Percentiles rank a stretch among this genome's conserved stretches.
Conservation (phyloP, 805 yeast species). For the Myxozyma neglecta region DNA sequence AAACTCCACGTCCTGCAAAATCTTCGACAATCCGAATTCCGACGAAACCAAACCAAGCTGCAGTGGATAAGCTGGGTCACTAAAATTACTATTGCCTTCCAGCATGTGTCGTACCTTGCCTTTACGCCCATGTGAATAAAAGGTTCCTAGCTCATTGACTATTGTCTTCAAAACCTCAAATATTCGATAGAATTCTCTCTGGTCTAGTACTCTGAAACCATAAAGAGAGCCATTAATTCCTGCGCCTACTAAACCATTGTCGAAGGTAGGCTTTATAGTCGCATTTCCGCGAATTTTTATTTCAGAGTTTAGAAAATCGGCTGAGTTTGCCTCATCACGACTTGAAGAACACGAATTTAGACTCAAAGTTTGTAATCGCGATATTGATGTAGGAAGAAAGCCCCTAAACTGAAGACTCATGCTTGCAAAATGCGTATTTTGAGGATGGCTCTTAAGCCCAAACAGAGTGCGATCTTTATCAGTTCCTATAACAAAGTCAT, state of each 20-base stretch:
- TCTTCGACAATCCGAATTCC: slow-evolving; percentile 5
- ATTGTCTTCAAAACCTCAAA: neutral
- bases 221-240: slow-evolving; percentile 26
- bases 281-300: neutral
- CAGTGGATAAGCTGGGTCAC: slow-evolving; percentile 7
- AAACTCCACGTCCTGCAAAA: neutral
- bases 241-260: slow-evolving; percentile 15
- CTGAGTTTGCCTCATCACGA: neutral
- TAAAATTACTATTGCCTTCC: neutral
- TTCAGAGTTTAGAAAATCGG: neutral
- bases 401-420: slow-evolving; percentile 11
- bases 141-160: slow-evolving; percentile 2
- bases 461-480: slow-evolving; percentile 23
- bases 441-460: slow-evolving; percentile 16
- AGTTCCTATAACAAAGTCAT: slow-evolving; percentile 12
- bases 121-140: neutral
- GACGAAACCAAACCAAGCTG: slow-evolving; percentile 12
- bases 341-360: slow-evolving; percentile 6
- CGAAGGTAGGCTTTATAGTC: neutral
- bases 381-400: slow-evolving; percentile 18
- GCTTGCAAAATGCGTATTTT: slow-evolving; percentile 10
- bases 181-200: slow-evolving; percentile 12
- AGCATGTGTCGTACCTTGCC: neutral
- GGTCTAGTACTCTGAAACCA: slow-evolving; percentile 19
- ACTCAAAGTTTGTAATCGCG: slow-evolving; percentile 14